Percentiles rank a stretch among this genome's conserved stretches.
These are phyloP conservation scores for Aspergillus vadensis DNA, from an alignment of 2,329 filamentous ascomycete genomes.

Conservation along the genomic window DNA sequence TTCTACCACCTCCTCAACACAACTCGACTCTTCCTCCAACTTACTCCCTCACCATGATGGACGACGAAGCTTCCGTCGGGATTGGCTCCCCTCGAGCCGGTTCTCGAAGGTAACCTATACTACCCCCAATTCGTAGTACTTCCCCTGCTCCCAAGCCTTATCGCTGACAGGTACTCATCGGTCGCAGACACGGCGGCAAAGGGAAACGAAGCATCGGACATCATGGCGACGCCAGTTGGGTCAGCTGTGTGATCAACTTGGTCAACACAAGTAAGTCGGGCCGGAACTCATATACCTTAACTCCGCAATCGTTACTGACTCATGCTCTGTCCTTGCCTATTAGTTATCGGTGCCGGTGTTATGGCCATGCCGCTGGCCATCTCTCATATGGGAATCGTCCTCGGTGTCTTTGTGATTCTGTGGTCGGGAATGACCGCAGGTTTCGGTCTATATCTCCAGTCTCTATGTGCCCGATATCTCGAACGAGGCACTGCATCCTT, in stretches of 20 bases:
- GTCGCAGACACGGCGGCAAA: constrained; percentile 40
- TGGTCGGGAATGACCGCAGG: constrained; percentile 89
- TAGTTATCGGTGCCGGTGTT: constrained; percentile 90
- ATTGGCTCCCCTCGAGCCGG: constrained; percentile 28
- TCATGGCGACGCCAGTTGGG: constrained; percentile 77
- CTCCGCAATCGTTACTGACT: constrained; percentile 16
- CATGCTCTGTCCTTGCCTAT: background rate
- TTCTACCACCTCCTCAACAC: constrained; percentile 7
- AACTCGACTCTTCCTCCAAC: background rate
- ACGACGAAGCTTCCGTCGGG: constrained; percentile 36
- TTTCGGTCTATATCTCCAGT: constrained; percentile 93
- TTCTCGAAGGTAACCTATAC: constrained; percentile 33
- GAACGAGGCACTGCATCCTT: constrained; percentile 88
- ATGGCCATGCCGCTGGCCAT: constrained; percentile 95
- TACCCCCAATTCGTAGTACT: background rate
- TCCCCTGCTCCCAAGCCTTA: background rate
- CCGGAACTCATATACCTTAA: background rate
- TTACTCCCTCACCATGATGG: constrained; percentile 27
- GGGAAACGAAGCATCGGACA: constrained; percentile 70
- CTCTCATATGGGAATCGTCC: constrained; percentile 89
- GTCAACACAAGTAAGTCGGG: constrained; percentile 81
- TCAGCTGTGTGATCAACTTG: constrained; percentile 91
- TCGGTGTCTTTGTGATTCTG: constrained; percentile 80
- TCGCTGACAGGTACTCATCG: constrained; percentile 11
- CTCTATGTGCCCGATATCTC: constrained; percentile 87